A percentile compares a stretch with the other conserved stretches of the same genome.
phyloP scores from a whole-genome alignment of 352 stramenopile species.

The Globisporangium canariense region DNA sequence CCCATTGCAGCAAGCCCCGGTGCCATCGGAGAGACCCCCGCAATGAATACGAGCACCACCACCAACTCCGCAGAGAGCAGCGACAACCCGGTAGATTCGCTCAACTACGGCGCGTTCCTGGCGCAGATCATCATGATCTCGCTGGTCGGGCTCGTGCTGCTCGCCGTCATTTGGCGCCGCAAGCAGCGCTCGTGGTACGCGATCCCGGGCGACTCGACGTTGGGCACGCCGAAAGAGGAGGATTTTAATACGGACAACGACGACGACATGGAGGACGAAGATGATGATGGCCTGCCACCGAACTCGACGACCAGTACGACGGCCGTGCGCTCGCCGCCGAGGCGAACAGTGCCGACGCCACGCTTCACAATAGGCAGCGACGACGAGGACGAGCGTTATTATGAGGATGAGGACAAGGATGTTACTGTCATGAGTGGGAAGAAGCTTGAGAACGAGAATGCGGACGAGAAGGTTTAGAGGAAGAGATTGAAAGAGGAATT shows the following conservation, averaged over 20 bases:
- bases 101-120: slow-evolving; percentile 36
- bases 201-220: slow-evolving; percentile 37
- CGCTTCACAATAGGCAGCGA: slow-evolving; percentile 50
- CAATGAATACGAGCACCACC: background rate
- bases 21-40: background rate
- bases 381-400: slow-evolving; percentile 28
- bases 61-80: slow-evolving; percentile 6
- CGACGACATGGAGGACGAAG: slow-evolving; percentile 22
- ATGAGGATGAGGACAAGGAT: background rate
- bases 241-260: slow-evolving; percentile 8
- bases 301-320: slow-evolving; percentile 21
- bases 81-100: slow-evolving; percentile 14
- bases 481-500: background rate
- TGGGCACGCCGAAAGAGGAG: slow-evolving; percentile 15
- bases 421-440: background rate
- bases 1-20: slow-evolving; percentile 1
- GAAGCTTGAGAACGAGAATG: background rate
- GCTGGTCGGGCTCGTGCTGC: slow-evolving; percentile 48
- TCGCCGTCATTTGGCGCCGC: slow-evolving; percentile 50
- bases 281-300: slow-evolving; percentile 9
- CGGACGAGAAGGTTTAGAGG: background rate
- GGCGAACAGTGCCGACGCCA: slow-evolving; percentile 23
- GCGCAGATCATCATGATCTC: slow-evolving; percentile 48
- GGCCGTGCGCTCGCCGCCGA: slow-evolving; percentile 26
- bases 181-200: slow-evolving; percentile 48